Evolutionary conservation across 441 rosid genomes (phyloP).

Genomic region (Brassica balearica): DNA sequence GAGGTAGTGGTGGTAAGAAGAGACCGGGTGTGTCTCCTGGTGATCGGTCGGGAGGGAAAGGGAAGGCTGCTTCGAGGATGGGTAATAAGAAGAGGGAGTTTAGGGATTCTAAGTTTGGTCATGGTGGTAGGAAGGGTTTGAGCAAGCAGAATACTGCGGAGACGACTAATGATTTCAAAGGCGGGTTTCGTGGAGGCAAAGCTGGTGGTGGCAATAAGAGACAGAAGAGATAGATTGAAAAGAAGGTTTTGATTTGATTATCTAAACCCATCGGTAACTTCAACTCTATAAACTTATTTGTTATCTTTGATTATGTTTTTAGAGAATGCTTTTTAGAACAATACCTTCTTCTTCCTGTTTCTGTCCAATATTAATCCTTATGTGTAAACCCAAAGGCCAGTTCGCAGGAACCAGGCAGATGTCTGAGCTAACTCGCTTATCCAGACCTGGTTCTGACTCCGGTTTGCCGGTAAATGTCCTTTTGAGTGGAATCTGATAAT

Average conservation of each 20-base stretch:
- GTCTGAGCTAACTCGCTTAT: neutral
- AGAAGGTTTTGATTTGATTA: conserved; percentile 21
- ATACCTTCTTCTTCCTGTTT: no score
- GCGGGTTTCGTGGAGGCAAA: conserved; percentile 44
- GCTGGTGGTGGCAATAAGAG: conserved; percentile 59
- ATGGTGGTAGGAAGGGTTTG: neutral
- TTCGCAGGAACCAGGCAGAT: neutral
- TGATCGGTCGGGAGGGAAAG: conserved; percentile 1
- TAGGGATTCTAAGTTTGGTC: conserved; percentile 7
- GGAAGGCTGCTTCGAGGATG: neutral
- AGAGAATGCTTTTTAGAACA: conserved; percentile 6
- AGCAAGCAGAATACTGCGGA: conserved; percentile 54
- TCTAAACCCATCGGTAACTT: conserved; percentile 2
- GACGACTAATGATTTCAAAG: conserved; percentile 59
- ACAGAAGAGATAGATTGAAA: conserved; percentile 53
- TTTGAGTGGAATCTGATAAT: neutral
- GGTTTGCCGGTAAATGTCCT: neutral
- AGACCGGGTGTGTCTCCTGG: conserved; percentile 1
- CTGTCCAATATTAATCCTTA: neutral
- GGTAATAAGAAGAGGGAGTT: neutral
- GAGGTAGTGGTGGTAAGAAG: neutral
- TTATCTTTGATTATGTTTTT: conserved; percentile 14
- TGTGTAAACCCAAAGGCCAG: neutral
- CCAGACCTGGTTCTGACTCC: neutral
- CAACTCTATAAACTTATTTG: conserved; percentile 19